A percentile compares a stretch with the other conserved stretches of the same genome.
Conservation (phyloP, 2,329 filamentous ascomycete species). For the Aspergillus glaucus region DNA sequence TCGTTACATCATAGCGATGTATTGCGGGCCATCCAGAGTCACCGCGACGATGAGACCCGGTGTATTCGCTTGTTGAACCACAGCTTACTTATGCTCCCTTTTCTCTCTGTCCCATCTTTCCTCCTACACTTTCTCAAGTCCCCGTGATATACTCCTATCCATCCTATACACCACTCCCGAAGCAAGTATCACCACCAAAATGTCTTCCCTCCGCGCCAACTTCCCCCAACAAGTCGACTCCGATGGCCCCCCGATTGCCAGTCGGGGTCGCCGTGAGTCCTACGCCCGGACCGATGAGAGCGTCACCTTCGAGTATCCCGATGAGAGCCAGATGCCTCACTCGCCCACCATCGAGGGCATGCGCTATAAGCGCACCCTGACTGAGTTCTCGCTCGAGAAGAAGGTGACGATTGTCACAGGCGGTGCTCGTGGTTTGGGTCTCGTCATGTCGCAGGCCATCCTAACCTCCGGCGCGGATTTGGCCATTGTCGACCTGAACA, state of each 20-base stretch:
- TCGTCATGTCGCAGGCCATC: constrained; percentile 90
- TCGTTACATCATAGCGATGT: too few relatives aligned
- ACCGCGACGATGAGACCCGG: too few relatives aligned
- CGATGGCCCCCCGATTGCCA: neutral
- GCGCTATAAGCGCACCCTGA: constrained; percentile 64
- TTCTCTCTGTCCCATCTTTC: neutral
- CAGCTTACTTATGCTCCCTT: neutral
- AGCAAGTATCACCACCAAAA: neutral
- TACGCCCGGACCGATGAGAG: constrained; percentile 69
- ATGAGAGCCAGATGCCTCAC: constrained; percentile 64
- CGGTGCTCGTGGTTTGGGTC: constrained; percentile 77
- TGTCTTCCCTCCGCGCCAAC: neutral
- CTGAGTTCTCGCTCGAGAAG: constrained; percentile 78
- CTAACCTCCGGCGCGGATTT: constrained; percentile 82
- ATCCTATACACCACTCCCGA: neutral
- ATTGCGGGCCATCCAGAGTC: too few relatives aligned
- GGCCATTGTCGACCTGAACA: constrained; percentile 90
- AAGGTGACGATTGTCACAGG: constrained; percentile 82
- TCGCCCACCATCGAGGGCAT: constrained; percentile 62
- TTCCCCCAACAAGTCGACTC: neutral
- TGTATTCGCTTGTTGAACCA: neutral
- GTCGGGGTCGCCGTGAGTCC: neutral
- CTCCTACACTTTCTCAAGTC: neutral
- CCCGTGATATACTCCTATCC: neutral
- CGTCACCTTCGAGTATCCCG: constrained; percentile 72